A percentile compares a stretch with the other conserved stretches of the same genome.
These are phyloP conservation scores for Porodaedalea pini DNA, from an alignment of 1,284 basidiomycete genomes.

Conservation along the genomic window DNA sequence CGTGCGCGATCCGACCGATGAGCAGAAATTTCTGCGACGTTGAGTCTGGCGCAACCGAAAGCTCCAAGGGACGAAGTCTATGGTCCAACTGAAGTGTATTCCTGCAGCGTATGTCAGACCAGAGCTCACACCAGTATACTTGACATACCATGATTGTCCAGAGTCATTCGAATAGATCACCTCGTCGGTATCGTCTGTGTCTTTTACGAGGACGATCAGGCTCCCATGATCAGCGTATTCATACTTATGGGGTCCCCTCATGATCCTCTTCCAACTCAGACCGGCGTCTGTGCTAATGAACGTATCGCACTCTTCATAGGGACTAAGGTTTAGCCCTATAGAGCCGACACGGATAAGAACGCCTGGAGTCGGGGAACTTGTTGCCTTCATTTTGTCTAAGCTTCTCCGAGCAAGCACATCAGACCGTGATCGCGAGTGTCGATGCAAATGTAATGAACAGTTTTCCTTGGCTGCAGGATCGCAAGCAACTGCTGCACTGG, in stretches of 20 bases:
- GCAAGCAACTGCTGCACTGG: conserved; percentile 63
- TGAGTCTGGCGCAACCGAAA: conserved; percentile 86
- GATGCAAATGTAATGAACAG: conserved; percentile 89
- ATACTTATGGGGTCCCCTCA: conserved; percentile 82
- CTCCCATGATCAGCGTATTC: conserved; percentile 92
- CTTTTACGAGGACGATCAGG: conserved; percentile 83
- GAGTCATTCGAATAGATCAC: conserved; percentile 82
- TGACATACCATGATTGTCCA: conserved; percentile 79
- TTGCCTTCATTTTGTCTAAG: conserved; percentile 86
- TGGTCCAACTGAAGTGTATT: conserved; percentile 66
- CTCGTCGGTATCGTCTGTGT: conserved; percentile 75
- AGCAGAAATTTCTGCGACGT: conserved; percentile 92
- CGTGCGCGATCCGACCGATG: conserved; percentile 69
- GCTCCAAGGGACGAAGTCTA: conserved; percentile 64
- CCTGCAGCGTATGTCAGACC: conserved; percentile 42
- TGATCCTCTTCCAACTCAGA: conserved; percentile 79
- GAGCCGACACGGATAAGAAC: conserved; percentile 93
- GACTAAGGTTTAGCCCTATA: conserved; percentile 67
- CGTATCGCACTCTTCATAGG: conserved; percentile 90
- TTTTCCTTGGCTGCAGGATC: conserved; percentile 49
- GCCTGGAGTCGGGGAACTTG: conserved; percentile 92
- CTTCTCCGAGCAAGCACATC: conserved; percentile 41
- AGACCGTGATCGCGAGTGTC: conserved; percentile 78
- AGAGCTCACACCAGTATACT: neutral
- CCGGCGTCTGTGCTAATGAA: conserved; percentile 92